Evolutionary conservation across 2,329 filamentous ascomycete species (phyloP).

Genomic region (Neonectria punicea): DNA sequence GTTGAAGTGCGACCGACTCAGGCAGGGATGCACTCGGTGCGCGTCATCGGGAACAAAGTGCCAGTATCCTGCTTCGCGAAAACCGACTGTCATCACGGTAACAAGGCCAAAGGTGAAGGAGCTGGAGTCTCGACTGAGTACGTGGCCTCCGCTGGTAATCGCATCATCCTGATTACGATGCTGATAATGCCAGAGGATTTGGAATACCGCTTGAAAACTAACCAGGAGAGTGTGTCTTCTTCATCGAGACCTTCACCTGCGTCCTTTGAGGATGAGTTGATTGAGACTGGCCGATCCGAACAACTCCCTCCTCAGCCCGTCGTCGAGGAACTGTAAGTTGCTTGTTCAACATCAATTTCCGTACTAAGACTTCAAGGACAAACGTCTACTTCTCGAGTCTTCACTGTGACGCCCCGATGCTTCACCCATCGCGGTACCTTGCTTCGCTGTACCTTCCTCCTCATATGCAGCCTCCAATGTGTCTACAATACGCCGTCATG

Average conservation of each 20-base stretch:
- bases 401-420: slow-evolving; percentile 25
- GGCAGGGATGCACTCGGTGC: slow-evolving; percentile 42
- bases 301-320: slow-evolving; percentile 41
- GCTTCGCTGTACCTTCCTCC: slow-evolving; percentile 37
- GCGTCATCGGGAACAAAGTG: slow-evolving; percentile 33
- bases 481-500: slow-evolving; percentile 39
- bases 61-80: slow-evolving; percentile 42
- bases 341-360: background rate
- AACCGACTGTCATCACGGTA: slow-evolving; percentile 36
- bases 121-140: slow-evolving; percentile 41
- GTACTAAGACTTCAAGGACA: slow-evolving; percentile 26
- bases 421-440: slow-evolving; percentile 38
- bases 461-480: slow-evolving; percentile 43
- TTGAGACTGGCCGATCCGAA: slow-evolving; percentile 44
- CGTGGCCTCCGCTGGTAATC: background rate
- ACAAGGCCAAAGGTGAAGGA: slow-evolving; percentile 44
- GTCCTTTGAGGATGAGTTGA: slow-evolving; percentile 29
- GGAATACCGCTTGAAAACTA: slow-evolving; percentile 35
- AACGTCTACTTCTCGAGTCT: slow-evolving; percentile 33
- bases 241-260: slow-evolving; percentile 28
- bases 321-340: slow-evolving; percentile 42
- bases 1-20: slow-evolving; percentile 44
- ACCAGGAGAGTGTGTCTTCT: slow-evolving; percentile 29
- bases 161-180: background rate
- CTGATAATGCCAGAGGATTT: slow-evolving; percentile 36